Conservation (phyloP, 768 basidiomycete genomes). For the Megacollybia marginata region DNA sequence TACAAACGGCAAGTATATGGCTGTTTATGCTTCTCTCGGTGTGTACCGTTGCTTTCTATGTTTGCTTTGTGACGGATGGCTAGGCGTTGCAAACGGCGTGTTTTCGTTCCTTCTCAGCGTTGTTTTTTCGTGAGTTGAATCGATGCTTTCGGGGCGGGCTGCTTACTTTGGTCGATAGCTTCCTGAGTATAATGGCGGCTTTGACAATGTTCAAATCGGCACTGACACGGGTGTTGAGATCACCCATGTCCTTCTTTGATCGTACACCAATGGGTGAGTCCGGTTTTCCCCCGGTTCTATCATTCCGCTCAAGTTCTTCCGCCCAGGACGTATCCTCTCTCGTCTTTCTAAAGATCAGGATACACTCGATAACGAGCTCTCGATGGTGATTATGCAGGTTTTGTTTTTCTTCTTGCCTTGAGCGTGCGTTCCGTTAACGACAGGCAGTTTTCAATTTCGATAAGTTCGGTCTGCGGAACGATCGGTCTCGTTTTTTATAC, state of each 20-base stretch:
- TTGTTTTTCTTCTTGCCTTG: background rate
- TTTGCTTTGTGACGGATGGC: background rate
- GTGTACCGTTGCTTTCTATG: slow-evolving; percentile 2
- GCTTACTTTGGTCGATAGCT: slow-evolving; percentile 13
- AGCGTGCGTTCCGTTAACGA: background rate
- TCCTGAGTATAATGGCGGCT: slow-evolving; percentile 33
- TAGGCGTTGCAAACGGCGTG: slow-evolving; percentile 42
- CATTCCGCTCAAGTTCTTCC: background rate
- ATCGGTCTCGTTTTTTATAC: background rate
- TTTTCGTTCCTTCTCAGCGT: slow-evolving; percentile 43
- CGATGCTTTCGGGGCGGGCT: background rate
- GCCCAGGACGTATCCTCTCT: slow-evolving; percentile 46
- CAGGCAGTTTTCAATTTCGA: background rate
- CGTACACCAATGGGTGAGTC: slow-evolving; percentile 57
- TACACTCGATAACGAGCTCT: slow-evolving; percentile 43
- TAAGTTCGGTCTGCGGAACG: slow-evolving; percentile 2
- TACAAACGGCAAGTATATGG: slow-evolving; percentile 63
- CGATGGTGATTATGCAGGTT: slow-evolving; percentile 10
- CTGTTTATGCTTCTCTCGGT: slow-evolving; percentile 43
- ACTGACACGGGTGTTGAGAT: slow-evolving; percentile 47
- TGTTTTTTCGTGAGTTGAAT: slow-evolving; percentile 40
- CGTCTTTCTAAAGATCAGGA: slow-evolving; percentile 61
- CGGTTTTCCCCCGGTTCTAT: background rate
- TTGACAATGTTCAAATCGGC: slow-evolving; percentile 49
- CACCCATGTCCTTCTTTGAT: slow-evolving; percentile 65